Base-by-base conservation (phyloP, 1,284 basidiomycete genomes). In the Ceratobasidium sp. region DNA sequence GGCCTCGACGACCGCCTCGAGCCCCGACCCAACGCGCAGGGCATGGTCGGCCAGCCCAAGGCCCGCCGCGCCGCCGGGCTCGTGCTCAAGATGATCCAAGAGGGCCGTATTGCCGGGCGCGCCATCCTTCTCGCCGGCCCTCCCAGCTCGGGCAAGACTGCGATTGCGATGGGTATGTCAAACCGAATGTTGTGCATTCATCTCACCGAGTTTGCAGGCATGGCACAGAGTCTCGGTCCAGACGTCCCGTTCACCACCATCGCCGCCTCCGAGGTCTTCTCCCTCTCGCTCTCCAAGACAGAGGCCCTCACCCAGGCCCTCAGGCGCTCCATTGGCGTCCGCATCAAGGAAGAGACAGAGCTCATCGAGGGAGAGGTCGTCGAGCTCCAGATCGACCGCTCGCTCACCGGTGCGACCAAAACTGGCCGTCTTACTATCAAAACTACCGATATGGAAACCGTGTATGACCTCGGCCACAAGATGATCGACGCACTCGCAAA, bases 381-480 rank as follows among this genome's bases (percentile, higher is more conserved):
- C 10, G 97, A 99, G 82, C 96, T 99, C 77, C 96, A 98, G 81
- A 97, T 99, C 77, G 96, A 99, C 84, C 87, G 97, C 57, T 97
- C 94, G 82, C 84, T 99, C 64, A 98, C 97, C 55, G 97, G 97
- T 36, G 95, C 96, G 0, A 98, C 96, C 16, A 99, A 98, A 84
- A 98, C 97, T 0, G 97, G 97, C 6, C 97, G 98, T 80, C 82
- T 99, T 73, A 98, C 97, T 0, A 92, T 99, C 79, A 99, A 99
- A 83, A 98, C 96, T 9, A 98, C 96, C 3, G 97, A 99, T 81
- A 99, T 99, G 97, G 97, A 99, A 84, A 99, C 97, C 16, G 94
- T 99, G 50, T 99, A 99, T 80, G 97, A 99, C 82, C 87, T 99
- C 21, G 97, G 97, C 9, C 96, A 92, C 73, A 99, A 99, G 86